Conservation (phyloP, 805 yeast species). For the Priceomyces melissophilus region DNA sequence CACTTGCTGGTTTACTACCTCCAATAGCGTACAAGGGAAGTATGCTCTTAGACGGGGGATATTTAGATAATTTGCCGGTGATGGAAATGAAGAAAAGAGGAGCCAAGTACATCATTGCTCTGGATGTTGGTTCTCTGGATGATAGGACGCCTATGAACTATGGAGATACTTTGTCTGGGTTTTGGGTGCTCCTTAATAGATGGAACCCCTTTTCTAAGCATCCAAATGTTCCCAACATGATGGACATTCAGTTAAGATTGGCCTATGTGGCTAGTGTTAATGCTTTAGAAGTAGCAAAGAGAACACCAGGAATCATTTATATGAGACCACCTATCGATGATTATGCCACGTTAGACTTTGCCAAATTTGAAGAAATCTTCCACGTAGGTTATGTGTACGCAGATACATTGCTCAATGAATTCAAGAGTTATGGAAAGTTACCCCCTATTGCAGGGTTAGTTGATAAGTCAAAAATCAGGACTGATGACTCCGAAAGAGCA, state of each 20-base stretch:
- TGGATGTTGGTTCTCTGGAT: constrained; percentile 94
- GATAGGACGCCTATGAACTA: constrained; percentile 86
- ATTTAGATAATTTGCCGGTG: constrained; percentile 90
- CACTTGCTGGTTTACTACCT: constrained; percentile 89
- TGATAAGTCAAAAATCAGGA: constrained; percentile 11
- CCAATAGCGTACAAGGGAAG: constrained; percentile 85
- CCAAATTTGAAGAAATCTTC: constrained; percentile 85
- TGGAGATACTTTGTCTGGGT: constrained; percentile 90
- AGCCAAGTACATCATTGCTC: constrained; percentile 82
- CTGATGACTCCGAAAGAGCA: constrained; percentile 18
- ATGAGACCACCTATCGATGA: constrained; percentile 91
- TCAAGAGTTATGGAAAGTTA: constrained; percentile 51
- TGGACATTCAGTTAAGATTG: constrained; percentile 88
- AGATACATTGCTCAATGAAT: constrained; percentile 47
- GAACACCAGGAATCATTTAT: constrained; percentile 79
- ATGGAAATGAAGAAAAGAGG: constrained; percentile 88
- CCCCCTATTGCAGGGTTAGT: constrained; percentile 59
- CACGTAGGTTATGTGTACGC: constrained; percentile 79
- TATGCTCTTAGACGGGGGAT: constrained; percentile 95
- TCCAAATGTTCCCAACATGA: constrained; percentile 90
- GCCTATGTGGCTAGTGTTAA: constrained; percentile 95
- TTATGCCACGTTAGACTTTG: constrained; percentile 89
- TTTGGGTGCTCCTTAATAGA: constrained; percentile 83
- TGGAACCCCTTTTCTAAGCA: constrained; percentile 86
- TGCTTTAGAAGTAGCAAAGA: constrained; percentile 85